phyloP scores from a whole-genome alignment of 1,284 basidiomycete species.

The Ceratobasidium sp. region DNA sequence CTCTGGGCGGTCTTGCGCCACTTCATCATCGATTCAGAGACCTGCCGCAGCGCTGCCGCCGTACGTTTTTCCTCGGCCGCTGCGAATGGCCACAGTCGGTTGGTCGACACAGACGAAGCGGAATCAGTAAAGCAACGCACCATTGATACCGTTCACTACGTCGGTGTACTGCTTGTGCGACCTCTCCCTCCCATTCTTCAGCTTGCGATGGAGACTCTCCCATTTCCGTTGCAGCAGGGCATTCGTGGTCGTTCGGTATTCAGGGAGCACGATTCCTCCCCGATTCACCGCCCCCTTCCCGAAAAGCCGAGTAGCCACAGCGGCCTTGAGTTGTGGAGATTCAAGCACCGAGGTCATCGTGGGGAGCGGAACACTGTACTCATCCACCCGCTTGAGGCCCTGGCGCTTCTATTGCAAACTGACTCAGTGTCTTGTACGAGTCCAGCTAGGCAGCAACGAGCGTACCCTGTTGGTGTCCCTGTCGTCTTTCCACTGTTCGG shows the following conservation, averaged over 20 bases:
- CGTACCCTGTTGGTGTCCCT: background rate
- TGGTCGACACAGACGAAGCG: too few species aligned
- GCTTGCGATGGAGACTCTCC: background rate
- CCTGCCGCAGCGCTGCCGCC: too few species aligned
- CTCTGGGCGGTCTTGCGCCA: slow-evolving; percentile 5
- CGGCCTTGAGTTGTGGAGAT: background rate
- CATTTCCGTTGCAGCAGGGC: background rate
- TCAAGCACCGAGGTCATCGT: background rate
- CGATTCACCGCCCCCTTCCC: slow-evolving; percentile 3
- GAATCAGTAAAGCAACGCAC: too few species aligned
- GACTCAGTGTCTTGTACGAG: background rate
- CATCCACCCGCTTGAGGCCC: background rate
- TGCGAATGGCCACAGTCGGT: too few species aligned
- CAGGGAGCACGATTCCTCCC: background rate
- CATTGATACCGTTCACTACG: background rate
- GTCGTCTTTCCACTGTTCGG: background rate
- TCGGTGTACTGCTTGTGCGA: background rate
- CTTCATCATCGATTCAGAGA: background rate
- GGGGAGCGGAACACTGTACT: background rate
- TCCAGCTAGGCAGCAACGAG: too few species aligned
- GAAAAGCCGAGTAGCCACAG: slow-evolving; percentile 2
- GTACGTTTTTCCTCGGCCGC: background rate
- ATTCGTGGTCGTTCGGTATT: background rate
- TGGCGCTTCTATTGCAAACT: background rate
- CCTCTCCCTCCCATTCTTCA: background rate